A percentile compares a stretch with the other conserved stretches of the same genome.
phyloP scores from a whole-genome alignment of 805 yeast species.

The Candida hungchunana region DNA sequence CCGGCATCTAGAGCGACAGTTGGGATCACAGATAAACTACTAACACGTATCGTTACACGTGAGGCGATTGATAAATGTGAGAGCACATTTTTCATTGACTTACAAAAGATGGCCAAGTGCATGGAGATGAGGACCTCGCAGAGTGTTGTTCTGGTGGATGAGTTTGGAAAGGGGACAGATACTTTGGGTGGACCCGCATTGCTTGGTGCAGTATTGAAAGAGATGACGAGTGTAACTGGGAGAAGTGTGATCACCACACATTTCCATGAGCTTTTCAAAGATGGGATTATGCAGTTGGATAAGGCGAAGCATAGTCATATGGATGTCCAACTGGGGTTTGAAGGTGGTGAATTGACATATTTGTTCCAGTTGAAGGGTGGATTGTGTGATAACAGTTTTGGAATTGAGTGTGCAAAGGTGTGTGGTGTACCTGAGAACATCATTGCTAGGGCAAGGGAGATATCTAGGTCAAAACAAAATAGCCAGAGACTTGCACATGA shows the following conservation, averaged over 20 bases:
- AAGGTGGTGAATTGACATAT: slow-evolving; percentile 27
- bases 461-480: slow-evolving; percentile 14
- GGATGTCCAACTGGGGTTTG: slow-evolving; percentile 29
- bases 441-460: slow-evolving; percentile 27
- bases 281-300: slow-evolving; percentile 19
- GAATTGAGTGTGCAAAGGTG: slow-evolving; percentile 37
- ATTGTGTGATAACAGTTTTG: slow-evolving; percentile 32
- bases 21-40: slow-evolving; percentile 43
- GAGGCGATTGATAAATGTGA: slow-evolving; percentile 37
- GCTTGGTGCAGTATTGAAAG: slow-evolving; percentile 35
- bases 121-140: slow-evolving; percentile 34
- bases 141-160: slow-evolving; percentile 46
- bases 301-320: slow-evolving; percentile 32
- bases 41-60: slow-evolving; percentile 40
- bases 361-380: slow-evolving; percentile 33
- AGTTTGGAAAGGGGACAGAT: slow-evolving; percentile 53
- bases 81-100: slow-evolving; percentile 50
- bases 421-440: slow-evolving; percentile 33
- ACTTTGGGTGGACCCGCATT: slow-evolving; percentile 42
- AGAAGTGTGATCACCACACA: slow-evolving; percentile 38
- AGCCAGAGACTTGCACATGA: slow-evolving; percentile 13
- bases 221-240: slow-evolving; percentile 21
- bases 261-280: slow-evolving; percentile 37
- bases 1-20: slow-evolving; percentile 45
- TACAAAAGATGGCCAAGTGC: slow-evolving; percentile 40